These are phyloP conservation scores for Inonotus obliquus DNA, from an alignment of 1,284 basidiomycete genomes.

Conservation along the genomic window DNA sequence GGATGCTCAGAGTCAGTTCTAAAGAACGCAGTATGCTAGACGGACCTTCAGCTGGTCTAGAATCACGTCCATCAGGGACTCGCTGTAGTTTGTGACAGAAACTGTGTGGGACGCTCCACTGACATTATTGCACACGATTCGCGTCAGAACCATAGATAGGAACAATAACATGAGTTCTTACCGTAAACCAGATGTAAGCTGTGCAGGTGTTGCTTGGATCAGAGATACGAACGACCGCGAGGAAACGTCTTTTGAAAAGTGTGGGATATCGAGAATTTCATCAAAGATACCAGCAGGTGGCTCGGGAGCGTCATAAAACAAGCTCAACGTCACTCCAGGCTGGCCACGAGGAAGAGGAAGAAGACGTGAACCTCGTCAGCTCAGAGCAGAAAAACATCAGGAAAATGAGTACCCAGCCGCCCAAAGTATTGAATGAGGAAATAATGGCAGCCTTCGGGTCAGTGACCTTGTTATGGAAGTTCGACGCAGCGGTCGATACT, in stretches of 20 bases:
- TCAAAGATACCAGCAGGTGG: slow-evolving; percentile 7
- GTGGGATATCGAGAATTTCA: slow-evolving; percentile 4
- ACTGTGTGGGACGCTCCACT: slow-evolving; percentile 49
- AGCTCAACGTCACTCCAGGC: too few relatives aligned
- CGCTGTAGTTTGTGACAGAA: slow-evolving; percentile 37
- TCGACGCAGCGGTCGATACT: slow-evolving; percentile 1
- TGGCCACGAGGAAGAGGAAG: too few relatives aligned
- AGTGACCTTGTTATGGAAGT: slow-evolving; percentile 10
- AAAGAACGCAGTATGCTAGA: background rate
- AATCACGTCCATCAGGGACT: slow-evolving; percentile 40
- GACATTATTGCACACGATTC: too few relatives aligned
- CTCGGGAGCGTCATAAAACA: slow-evolving; percentile 13
- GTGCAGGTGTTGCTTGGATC: too few relatives aligned
- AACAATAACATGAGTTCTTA: too few relatives aligned
- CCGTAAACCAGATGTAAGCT: too few relatives aligned
- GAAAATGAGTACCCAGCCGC: background rate
- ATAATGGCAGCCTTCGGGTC: slow-evolving; percentile 18
- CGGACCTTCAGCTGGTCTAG: slow-evolving; percentile 46
- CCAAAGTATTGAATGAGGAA: too few relatives aligned
- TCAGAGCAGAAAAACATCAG: background rate
- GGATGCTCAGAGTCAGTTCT: background rate
- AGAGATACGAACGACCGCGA: background rate
- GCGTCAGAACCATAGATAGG: slow-evolving; percentile 7
- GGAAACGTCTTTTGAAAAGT: background rate
- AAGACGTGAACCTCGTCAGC: background rate